These are phyloP conservation scores for Plasmodium cynomolgi DNA, from an alignment of 169 alveolate genomes.

Conservation along the genomic window DNA sequence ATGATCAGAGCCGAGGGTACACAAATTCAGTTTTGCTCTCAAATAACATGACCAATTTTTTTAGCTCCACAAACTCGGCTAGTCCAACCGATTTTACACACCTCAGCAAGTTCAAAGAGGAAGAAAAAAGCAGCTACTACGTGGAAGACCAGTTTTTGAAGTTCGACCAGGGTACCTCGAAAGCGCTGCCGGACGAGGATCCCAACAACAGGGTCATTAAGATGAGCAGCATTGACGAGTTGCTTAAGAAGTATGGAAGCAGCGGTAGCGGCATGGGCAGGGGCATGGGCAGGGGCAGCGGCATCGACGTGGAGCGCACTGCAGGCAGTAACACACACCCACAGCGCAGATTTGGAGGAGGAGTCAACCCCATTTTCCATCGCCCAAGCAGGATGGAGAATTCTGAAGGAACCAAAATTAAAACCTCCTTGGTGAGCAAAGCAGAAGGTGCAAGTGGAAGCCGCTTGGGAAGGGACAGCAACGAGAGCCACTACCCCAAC, in stretches of 20 bases:
- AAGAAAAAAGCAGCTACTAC: neutral
- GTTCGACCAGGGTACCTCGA: neutral
- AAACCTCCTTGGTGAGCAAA: neutral
- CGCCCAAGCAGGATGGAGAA: neutral
- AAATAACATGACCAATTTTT: conserved; percentile 1
- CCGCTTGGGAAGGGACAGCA: neutral
- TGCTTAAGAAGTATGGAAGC: conserved; percentile 9
- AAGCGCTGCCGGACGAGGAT: neutral
- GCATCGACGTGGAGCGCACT: no score
- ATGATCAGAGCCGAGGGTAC: conserved; percentile 17
- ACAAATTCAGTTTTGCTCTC: conserved; percentile 5
- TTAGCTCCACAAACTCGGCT: conserved; percentile 1
- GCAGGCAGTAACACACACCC: neutral
- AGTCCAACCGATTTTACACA: conserved; percentile 1
- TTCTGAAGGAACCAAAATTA: neutral
- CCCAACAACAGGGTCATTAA: neutral
- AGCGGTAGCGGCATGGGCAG: neutral
- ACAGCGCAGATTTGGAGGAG: neutral
- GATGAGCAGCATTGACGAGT: conserved; percentile 6
- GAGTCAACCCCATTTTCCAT: neutral
- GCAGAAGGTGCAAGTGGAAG: neutral
- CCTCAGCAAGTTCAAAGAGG: neutral
- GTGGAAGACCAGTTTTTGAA: conserved; percentile 22
- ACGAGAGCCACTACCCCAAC: neutral
- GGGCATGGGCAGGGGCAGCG: neutral